Conservation (phyloP, 768 basidiomycete species). For the Lactarius sp. region DNA sequence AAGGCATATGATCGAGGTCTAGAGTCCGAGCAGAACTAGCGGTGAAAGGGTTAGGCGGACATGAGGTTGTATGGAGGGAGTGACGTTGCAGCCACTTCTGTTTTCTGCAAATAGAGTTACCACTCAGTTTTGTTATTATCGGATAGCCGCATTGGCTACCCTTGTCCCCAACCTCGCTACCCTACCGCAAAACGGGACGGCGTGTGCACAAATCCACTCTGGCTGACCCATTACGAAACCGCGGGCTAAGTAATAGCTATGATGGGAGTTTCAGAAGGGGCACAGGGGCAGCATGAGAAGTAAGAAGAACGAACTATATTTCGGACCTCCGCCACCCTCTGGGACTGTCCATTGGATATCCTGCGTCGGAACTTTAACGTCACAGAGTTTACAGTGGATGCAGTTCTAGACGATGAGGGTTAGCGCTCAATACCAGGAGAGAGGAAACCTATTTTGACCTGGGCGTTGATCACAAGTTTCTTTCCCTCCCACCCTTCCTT, state of each 20-base stretch:
- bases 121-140: slow-evolving; percentile 2
- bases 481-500: slow-evolving; percentile 69
- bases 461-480: slow-evolving; percentile 93
- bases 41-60: slow-evolving; percentile 19
- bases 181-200: slow-evolving; percentile 13
- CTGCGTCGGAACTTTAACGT: slow-evolving; percentile 93
- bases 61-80: slow-evolving; percentile 4
- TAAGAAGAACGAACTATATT: slow-evolving; percentile 62
- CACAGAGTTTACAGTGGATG: slow-evolving; percentile 93
- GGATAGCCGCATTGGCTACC: slow-evolving; percentile 9
- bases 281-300: background rate
- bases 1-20: slow-evolving; percentile 10
- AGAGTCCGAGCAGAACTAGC: slow-evolving; percentile 10
- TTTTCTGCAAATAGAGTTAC: slow-evolving; percentile 1
- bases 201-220: background rate
- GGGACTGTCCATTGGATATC: slow-evolving; percentile 98
- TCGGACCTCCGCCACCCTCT: slow-evolving; percentile 94
- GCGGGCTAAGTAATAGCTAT: slow-evolving; percentile 16
- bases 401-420: slow-evolving; percentile 59
- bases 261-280: slow-evolving; percentile 6
- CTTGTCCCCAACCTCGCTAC: slow-evolving; percentile 9
- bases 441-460: slow-evolving; percentile 45
- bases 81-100: background rate
- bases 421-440: slow-evolving; percentile 11
- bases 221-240: background rate